phyloP scores from a whole-genome alignment of 306 rosid species.

The Quercus agrifolia region DNA sequence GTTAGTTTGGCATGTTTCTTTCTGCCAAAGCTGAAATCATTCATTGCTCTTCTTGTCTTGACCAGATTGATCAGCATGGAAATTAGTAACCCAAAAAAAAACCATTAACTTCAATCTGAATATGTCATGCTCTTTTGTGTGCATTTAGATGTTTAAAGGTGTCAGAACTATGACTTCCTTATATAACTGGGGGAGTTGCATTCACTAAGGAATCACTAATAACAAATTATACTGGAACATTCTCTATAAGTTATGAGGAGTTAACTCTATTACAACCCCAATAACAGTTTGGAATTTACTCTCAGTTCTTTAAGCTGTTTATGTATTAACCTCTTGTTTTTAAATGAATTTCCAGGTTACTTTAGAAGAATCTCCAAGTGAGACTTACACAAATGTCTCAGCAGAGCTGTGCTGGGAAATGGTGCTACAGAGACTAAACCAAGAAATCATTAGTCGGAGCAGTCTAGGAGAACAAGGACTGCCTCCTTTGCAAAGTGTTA shows the following conservation, averaged over 20 bases:
- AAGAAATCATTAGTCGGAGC: constrained; percentile 40
- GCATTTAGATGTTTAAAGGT: not conserved
- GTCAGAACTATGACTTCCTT: not conserved
- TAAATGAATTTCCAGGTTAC: constrained; percentile 57
- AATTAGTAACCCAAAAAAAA: not conserved
- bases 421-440: constrained; percentile 50
- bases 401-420: constrained; percentile 78
- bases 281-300: not conserved
- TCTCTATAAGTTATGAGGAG: not conserved
- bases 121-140: not conserved
- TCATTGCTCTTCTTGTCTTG: not conserved
- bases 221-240: not conserved
- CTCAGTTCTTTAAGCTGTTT: not conserved
- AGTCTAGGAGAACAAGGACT: constrained; percentile 38
- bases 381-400: constrained; percentile 47
- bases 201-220: not conserved
- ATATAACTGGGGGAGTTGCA: not conserved
- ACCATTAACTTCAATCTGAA: not conserved
- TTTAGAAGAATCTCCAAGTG: constrained; percentile 60
- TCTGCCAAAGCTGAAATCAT: not conserved
- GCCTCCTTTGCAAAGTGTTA: constrained; percentile 41
- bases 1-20: not conserved
- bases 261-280: not conserved
- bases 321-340: not conserved
- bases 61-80: not conserved